Conservation (phyloP, 768 basidiomycete species). For the Tulasnella sp. region DNA sequence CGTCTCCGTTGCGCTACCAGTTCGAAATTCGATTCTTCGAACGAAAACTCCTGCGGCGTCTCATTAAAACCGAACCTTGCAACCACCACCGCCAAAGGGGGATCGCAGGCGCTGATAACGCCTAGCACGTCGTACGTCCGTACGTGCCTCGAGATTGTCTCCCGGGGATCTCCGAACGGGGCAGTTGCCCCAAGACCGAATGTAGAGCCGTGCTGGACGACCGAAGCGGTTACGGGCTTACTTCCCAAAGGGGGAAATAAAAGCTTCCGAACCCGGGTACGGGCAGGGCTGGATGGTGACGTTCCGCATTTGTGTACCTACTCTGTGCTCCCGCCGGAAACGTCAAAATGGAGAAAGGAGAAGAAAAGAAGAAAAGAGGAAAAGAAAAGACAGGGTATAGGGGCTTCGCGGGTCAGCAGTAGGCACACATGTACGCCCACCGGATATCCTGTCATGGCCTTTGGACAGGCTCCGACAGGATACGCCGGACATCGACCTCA, state of each 20-base stretch:
- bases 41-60: neutral
- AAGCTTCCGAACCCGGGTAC: too few relatives aligned
- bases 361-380: too few relatives aligned
- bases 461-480: neutral
- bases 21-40: neutral
- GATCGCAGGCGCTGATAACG: neutral
- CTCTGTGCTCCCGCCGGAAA: too few relatives aligned
- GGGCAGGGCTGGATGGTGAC: too few relatives aligned
- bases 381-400: too few relatives aligned
- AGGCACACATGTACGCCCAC: neutral
- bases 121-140: neutral
- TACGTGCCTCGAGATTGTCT: neutral
- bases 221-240: constrained; percentile 1
- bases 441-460: neutral
- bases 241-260: neutral
- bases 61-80: neutral
- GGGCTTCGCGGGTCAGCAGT: too few relatives aligned
- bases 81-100: neutral
- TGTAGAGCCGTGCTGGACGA: neutral
- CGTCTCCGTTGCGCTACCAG: neutral
- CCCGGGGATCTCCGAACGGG: neutral
- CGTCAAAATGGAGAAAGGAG: too few relatives aligned
- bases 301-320: too few relatives aligned
- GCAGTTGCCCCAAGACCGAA: neutral
- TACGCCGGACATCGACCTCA: neutral